Conservation (phyloP, 2,329 filamentous ascomycete genomes). For the Alternaria sp. region DNA sequence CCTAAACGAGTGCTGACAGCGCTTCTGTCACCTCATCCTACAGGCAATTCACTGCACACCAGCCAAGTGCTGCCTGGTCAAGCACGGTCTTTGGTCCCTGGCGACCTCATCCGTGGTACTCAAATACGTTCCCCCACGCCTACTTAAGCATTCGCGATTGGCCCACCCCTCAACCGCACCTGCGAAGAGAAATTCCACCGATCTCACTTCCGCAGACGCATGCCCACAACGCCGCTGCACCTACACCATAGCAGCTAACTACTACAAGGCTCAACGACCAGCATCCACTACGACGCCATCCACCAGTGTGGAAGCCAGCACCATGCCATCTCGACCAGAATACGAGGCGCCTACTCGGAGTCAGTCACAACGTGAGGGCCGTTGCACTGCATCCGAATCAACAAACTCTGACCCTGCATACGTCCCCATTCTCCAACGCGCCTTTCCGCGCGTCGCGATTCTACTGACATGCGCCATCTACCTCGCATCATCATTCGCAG, state of each 20-base stretch:
- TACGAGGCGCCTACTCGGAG: not conserved
- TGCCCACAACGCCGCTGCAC: not conserved
- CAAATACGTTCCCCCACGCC: not conserved
- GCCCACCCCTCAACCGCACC: not conserved
- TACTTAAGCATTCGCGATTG: not conserved
- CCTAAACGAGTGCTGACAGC: not conserved
- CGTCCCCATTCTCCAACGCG: not conserved
- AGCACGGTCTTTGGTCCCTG: not conserved
- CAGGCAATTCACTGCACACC: not conserved
- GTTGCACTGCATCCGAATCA: not conserved
- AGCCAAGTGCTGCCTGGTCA: not conserved
- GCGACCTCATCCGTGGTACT: not conserved
- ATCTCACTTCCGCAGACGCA: not conserved
- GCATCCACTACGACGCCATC: not conserved
- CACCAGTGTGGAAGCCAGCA: not conserved
- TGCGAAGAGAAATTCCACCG: not conserved
- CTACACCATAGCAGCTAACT: not conserved
- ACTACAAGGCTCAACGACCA: not conserved
- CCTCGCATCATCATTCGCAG: conserved; percentile 10
- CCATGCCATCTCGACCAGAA: not conserved
- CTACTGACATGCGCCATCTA: conserved; percentile 12
- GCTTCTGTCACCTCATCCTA: not conserved
- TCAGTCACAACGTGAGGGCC: not conserved
- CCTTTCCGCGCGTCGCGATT: conserved; percentile 5
- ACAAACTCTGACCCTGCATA: not conserved